Conservation (phyloP, 2,329 filamentous ascomycete species). For the Penicillium verrucosum region DNA sequence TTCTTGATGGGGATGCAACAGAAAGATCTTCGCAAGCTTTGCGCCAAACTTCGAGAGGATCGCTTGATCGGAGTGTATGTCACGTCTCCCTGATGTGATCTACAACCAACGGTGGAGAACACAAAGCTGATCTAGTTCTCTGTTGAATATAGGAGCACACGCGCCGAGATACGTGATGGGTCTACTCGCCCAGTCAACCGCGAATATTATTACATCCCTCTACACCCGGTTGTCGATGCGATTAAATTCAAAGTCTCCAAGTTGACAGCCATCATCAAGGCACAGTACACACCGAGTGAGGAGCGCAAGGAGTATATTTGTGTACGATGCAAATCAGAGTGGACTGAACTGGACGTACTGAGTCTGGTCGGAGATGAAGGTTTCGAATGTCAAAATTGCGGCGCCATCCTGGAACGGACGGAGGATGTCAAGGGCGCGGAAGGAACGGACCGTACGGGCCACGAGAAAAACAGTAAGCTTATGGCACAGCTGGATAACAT, state of each 20-base stretch:
- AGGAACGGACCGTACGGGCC: slow-evolving; percentile 45
- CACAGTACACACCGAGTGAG: slow-evolving; percentile 70
- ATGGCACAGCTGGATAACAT: slow-evolving; percentile 49
- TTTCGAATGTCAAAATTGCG: slow-evolving; percentile 81
- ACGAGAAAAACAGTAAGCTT: slow-evolving; percentile 50
- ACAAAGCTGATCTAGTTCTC: slow-evolving; percentile 15
- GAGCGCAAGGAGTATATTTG: slow-evolving; percentile 94
- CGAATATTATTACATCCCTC: slow-evolving; percentile 97
- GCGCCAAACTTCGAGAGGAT: slow-evolving; percentile 79
- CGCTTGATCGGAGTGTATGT: slow-evolving; percentile 76
- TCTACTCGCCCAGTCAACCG: slow-evolving; percentile 77
- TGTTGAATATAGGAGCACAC: slow-evolving; percentile 56
- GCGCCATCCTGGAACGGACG: slow-evolving; percentile 45
- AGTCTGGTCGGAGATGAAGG: slow-evolving; percentile 66
- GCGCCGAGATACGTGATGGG: slow-evolving; percentile 74
- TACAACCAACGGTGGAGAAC: neutral
- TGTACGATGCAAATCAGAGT: slow-evolving; percentile 75
- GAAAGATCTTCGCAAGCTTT: slow-evolving; percentile 88
- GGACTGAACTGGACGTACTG: slow-evolving; percentile 84
- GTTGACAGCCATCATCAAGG: slow-evolving; percentile 84
- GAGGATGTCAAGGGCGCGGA: slow-evolving; percentile 45
- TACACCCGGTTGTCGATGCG: slow-evolving; percentile 87
- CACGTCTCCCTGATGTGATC: neutral
- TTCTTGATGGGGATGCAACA: slow-evolving; percentile 84
- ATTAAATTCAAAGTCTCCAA: slow-evolving; percentile 93